phyloP scores from a whole-genome alignment of 2,329 filamentous ascomycete species.

The Sarocladiaceae sp. region DNA sequence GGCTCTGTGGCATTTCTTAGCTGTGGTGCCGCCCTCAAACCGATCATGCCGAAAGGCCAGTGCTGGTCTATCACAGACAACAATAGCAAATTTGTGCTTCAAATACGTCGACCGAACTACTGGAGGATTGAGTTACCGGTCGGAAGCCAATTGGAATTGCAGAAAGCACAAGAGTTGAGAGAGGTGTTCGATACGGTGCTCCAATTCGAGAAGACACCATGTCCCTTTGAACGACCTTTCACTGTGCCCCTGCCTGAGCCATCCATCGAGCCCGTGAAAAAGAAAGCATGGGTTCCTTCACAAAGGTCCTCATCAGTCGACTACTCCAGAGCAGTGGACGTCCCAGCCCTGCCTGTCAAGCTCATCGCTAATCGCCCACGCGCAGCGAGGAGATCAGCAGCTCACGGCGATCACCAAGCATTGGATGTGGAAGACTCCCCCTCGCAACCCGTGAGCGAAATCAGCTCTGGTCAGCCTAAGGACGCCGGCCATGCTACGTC shows the following conservation, averaged over 20 bases:
- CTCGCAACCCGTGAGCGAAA: background rate
- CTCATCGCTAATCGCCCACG: background rate
- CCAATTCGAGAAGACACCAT: conserved; percentile 81
- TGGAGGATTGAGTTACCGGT: conserved; percentile 84
- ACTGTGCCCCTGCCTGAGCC: conserved; percentile 66
- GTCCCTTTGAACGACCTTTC: conserved; percentile 76
- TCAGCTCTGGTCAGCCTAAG: too few species aligned
- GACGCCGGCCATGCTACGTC: too few species aligned
- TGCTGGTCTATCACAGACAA: conserved; percentile 88
- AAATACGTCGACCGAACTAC: conserved; percentile 76
- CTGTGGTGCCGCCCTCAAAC: conserved; percentile 75
- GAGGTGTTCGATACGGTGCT: conserved; percentile 64
- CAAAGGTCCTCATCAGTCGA: conserved; percentile 24
- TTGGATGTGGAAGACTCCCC: background rate
- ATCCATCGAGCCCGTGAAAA: conserved; percentile 57
- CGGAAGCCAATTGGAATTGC: conserved; percentile 38
- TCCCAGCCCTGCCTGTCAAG: background rate
- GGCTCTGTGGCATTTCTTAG: conserved; percentile 84
- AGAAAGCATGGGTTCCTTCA: conserved; percentile 51
- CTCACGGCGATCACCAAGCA: background rate
- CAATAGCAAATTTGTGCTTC: conserved; percentile 75
- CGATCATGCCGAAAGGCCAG: conserved; percentile 83
- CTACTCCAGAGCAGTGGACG: conserved; percentile 10
- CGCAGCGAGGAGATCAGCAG: background rate
- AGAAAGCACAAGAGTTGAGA: conserved; percentile 61